phyloP scores from a whole-genome alignment of 345 rosid species.

The Murraya paniculata region DNA sequence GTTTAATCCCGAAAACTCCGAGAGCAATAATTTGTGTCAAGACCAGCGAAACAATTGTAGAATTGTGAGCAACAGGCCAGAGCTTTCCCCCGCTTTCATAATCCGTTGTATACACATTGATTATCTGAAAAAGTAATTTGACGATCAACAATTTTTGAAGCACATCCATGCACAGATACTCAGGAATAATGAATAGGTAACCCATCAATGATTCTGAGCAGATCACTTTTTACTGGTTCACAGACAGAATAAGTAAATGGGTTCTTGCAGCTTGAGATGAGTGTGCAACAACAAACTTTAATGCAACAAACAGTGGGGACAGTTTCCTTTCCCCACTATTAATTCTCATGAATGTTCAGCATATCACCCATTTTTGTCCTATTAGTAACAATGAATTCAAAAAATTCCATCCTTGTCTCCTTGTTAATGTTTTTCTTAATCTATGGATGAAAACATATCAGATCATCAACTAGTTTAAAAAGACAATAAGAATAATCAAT shows the following conservation, averaged over 20 bases:
- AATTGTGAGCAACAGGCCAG: conserved; percentile 87
- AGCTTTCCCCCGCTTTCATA: conserved; percentile 83
- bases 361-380: too few relatives aligned
- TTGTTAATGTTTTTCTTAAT: too few relatives aligned
- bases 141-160: neutral
- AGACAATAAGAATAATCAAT: too few relatives aligned
- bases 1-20: conserved; percentile 78
- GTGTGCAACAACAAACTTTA: neutral
- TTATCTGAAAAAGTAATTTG: conserved; percentile 45
- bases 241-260: neutral
- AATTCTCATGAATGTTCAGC: neutral
- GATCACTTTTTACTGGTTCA: neutral
- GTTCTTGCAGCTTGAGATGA: too few relatives aligned
- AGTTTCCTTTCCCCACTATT: neutral
- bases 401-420: too few relatives aligned
- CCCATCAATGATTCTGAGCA: neutral
- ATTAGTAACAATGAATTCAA: too few relatives aligned
- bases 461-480: too few relatives aligned
- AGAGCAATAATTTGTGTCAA: conserved; percentile 80
- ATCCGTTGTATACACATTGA: conserved; percentile 65
- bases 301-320: neutral
- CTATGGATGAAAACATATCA: too few relatives aligned
- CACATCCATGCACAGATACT: neutral
- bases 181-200: too few relatives aligned
- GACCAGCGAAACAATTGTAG: conserved; percentile 78